Evolutionary conservation across 2,329 filamentous ascomycete species (phyloP).

Genomic region (Colletotrichum liaoningense): DNA sequence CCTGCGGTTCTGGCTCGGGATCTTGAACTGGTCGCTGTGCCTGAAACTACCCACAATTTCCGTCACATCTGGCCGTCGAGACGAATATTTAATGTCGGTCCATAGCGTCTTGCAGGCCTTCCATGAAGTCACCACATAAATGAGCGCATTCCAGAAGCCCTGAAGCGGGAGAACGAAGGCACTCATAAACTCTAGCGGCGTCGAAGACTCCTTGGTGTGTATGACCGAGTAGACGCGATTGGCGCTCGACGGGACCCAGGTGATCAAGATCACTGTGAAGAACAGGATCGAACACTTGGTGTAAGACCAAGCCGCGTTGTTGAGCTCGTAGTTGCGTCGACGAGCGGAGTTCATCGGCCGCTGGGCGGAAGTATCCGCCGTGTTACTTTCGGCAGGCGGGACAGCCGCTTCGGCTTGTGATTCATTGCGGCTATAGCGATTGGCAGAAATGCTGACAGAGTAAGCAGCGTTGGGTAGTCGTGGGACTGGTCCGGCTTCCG

Average conservation of each 20-base stretch:
- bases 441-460: constrained; percentile 58
- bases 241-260: constrained; percentile 81
- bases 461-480: constrained; percentile 44
- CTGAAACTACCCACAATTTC: constrained; percentile 47
- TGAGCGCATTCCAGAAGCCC: constrained; percentile 85
- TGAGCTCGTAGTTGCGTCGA: constrained; percentile 62
- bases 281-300: constrained; percentile 78
- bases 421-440: constrained; percentile 39
- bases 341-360: constrained; percentile 44
- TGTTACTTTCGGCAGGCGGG: constrained; percentile 43
- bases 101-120: constrained; percentile 66
- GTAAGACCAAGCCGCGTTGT: constrained; percentile 75
- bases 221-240: constrained; percentile 81
- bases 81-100: constrained; percentile 47
- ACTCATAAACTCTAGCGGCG: constrained; percentile 75
- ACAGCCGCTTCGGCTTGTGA: constrained; percentile 41
- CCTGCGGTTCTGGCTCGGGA: constrained; percentile 38
- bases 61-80: constrained; percentile 44
- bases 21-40: constrained; percentile 46
- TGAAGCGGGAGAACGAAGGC: constrained; percentile 83
- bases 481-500: constrained; percentile 25
- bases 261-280: constrained; percentile 77
- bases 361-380: constrained; percentile 34
- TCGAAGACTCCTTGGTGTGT: constrained; percentile 61
- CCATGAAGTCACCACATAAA: constrained; percentile 79